These are phyloP conservation scores for Dryadomyces sulphureus DNA, from an alignment of 2,329 filamentous ascomycete genomes.

Conservation along the genomic window DNA sequence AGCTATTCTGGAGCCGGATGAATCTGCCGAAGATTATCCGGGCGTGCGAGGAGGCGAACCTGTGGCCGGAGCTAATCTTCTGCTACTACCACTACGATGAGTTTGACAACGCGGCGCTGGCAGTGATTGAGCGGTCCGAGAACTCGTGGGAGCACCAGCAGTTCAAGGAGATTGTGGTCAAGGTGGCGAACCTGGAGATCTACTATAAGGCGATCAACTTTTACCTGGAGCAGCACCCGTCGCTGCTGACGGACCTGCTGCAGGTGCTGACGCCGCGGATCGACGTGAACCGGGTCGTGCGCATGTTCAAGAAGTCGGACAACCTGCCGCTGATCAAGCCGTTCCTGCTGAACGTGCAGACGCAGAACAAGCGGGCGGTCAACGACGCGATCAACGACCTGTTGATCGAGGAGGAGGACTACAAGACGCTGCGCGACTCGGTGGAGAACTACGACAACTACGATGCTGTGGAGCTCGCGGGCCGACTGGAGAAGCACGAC, in stretches of 20 bases:
- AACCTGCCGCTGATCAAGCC: slow-evolving; percentile 97
- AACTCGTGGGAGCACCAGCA: slow-evolving; percentile 99
- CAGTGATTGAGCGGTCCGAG: slow-evolving; percentile 93
- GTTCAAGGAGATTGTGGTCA: slow-evolving; percentile 97
- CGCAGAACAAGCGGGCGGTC: slow-evolving; percentile 94
- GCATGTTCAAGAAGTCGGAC: slow-evolving; percentile 97
- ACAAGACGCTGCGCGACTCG: slow-evolving; percentile 95
- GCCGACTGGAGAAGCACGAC: slow-evolving; percentile 91
- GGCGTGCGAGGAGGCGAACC: slow-evolving; percentile 81
- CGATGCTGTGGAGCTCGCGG: slow-evolving; percentile 81
- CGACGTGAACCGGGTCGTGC: slow-evolving; percentile 97
- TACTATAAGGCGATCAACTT: slow-evolving; percentile 97
- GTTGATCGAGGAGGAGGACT: slow-evolving; percentile 95
- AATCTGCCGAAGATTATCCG: slow-evolving; percentile 96
- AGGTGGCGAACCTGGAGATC: slow-evolving; percentile 96
- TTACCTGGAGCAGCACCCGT: slow-evolving; percentile 93
- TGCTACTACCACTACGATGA: slow-evolving; percentile 98
- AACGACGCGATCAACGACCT: slow-evolving; percentile 98
- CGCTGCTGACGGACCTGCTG: slow-evolving; percentile 86
- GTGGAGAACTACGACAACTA: slow-evolving; percentile 99
- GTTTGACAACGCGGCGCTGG: slow-evolving; percentile 89
- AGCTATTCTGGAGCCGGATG: slow-evolving; percentile 95
- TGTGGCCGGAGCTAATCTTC: slow-evolving; percentile 97
- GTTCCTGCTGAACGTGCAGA: slow-evolving; percentile 90
- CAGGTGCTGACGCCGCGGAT: slow-evolving; percentile 85